Percentiles rank a stretch among this genome's conserved stretches.
phyloP scores from a whole-genome alignment of 352 stramenopile species.

The Pythium brassicae region DNA sequence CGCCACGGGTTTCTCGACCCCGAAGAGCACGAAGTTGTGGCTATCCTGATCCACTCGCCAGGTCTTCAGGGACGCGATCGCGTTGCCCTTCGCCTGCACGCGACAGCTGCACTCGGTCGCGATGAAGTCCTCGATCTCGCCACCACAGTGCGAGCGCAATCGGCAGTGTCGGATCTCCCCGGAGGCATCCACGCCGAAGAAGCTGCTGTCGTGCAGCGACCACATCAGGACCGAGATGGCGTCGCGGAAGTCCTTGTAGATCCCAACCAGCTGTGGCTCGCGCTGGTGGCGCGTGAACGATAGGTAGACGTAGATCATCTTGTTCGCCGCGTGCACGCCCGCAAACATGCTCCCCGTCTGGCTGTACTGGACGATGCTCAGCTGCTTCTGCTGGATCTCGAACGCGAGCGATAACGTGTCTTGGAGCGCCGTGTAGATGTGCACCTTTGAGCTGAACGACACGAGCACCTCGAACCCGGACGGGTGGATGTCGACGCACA shows the following conservation, averaged over 20 bases:
- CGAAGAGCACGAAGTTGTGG: conserved; percentile 56
- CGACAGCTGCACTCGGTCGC: conserved; percentile 21
- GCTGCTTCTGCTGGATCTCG: conserved; percentile 58
- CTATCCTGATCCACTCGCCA: conserved; percentile 33
- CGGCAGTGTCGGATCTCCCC: conserved; percentile 38
- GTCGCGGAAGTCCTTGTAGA: conserved; percentile 41
- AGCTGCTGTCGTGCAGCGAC: conserved; percentile 45
- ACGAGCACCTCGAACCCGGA: conserved; percentile 48
- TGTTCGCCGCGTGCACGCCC: conserved; percentile 31
- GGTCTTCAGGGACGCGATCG: conserved; percentile 21
- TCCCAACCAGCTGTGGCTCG: conserved; percentile 43
- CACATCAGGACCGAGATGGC: conserved; percentile 33
- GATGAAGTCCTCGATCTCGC: conserved; percentile 44
- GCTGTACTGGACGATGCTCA: conserved; percentile 59
- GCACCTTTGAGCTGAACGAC: conserved; percentile 43
- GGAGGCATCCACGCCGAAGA: conserved; percentile 32
- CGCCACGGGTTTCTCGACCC: conserved; percentile 25
- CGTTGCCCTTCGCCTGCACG: conserved; percentile 18
- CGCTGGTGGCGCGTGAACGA: conserved; percentile 33
- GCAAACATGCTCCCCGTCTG: conserved; percentile 47
- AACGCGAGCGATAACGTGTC: conserved; percentile 59
- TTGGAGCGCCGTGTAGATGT: conserved; percentile 60
- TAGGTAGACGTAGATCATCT: conserved; percentile 49
- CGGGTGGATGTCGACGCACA: conserved; percentile 58
- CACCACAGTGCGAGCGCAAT: conserved; percentile 22